A percentile compares a stretch with the other conserved stretches of the same genome.
phyloP scores from a whole-genome alignment of 441 rosid species.

The Viola pubescens region DNA sequence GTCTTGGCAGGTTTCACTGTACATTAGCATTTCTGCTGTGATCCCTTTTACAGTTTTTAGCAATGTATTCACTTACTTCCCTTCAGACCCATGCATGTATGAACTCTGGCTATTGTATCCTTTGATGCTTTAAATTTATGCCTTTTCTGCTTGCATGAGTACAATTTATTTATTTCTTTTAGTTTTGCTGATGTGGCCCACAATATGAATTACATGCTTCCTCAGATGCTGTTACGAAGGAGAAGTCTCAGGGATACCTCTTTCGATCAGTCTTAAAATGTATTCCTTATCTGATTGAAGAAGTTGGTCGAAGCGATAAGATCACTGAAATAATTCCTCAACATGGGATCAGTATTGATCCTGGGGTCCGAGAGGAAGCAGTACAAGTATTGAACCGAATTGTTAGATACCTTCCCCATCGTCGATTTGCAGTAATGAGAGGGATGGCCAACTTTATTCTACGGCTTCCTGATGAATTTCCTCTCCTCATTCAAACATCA shows the following conservation, averaged over 20 bases:
- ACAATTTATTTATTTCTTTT: too few relatives aligned
- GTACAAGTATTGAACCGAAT: conserved; percentile 93
- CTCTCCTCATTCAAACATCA: conserved; percentile 97
- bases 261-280: conserved; percentile 94
- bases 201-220: conserved; percentile 22
- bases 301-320: conserved; percentile 98
- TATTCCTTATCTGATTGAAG: conserved; percentile 93
- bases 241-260: conserved; percentile 94
- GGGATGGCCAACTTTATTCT: conserved; percentile 98
- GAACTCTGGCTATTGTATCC: conserved; percentile 3
- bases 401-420: conserved; percentile 86
- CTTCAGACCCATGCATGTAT: background rate
- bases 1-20: background rate
- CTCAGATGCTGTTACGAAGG: conserved; percentile 95
- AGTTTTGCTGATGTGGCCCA: background rate
- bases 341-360: conserved; percentile 98
- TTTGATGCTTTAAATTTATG: conserved; percentile 3
- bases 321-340: conserved; percentile 98
- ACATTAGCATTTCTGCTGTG: too few relatives aligned
- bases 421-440: conserved; percentile 96
- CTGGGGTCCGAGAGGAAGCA: conserved; percentile 99
- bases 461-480: conserved; percentile 94
- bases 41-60: background rate
- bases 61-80: conserved; percentile 1
- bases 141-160: conserved; percentile 12